Base-by-base conservation (phyloP, 441 rosid species). In the Biscutella auriculata region DNA sequence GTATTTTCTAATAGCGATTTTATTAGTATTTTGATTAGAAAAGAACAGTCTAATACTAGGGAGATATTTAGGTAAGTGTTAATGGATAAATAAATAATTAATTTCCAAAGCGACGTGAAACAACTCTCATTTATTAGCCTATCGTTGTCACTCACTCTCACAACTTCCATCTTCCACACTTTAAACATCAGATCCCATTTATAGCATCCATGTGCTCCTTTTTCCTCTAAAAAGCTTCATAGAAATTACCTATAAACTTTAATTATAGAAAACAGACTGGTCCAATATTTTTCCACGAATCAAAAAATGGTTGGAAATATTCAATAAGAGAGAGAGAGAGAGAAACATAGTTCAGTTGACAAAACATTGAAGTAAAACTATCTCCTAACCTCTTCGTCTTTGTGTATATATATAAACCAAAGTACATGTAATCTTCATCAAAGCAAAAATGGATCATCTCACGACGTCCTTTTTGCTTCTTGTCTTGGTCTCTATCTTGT, bases 151-250 rank as follows among this genome's bases (percentile, higher is more conserved):
- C 71, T 51, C 19, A 59, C 47, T 51, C 46, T 47, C 71, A 67
- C 71, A 67, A 67, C 72, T 9, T 61, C 72, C 67, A 67, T 61
- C 67, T 46, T 53, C 67, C 67, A 53, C 60, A 37, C 71, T 66
- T 66, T 44, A 59, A 66, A 44, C 60, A 27, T 49, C 72, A 23
- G 32, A 30, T 61, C 65, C 1, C 60, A 59, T 60, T 66, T 52
- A 66, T 44, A 28, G 43, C 61, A 21, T 53, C 71, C 71, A 60
- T 67, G 71, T 66, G 60, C 60, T 26, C 7, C 26, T 51, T 34
- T 50, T 34, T 15, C 7, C 9, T 54, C 19, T 58, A 27, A 21
- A 59, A 52, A 32, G 65, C 52, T 35, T 9, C 14, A 7, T 45
- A 12, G n/a, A 56, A 46, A 1, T 40, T 30, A 28, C 35, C 25